Conservation (phyloP, 805 yeast species). For the Wickerhamia fluorescens region DNA sequence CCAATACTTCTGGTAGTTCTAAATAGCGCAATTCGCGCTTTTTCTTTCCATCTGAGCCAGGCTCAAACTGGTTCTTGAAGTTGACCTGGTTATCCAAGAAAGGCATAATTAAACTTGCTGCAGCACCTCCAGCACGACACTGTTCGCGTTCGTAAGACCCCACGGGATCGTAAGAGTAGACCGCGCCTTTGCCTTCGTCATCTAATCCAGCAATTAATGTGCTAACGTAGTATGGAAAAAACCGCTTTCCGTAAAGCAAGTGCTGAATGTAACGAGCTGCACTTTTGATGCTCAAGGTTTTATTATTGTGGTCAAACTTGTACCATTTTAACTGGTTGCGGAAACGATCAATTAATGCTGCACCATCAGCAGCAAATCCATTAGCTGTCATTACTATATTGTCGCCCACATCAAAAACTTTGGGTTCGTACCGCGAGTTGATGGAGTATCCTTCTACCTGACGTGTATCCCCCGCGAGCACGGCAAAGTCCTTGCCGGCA, state of each 20-base stretch:
- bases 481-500: slow-evolving; percentile 96
- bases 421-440: slow-evolving; percentile 88
- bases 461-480: slow-evolving; percentile 97
- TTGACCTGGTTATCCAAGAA: slow-evolving; percentile 96
- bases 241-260: slow-evolving; percentile 82
- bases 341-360: slow-evolving; percentile 72
- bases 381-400: slow-evolving; percentile 82
- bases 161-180: slow-evolving; percentile 94
- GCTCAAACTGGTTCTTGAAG: slow-evolving; percentile 82
- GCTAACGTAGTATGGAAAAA: slow-evolving; percentile 95
- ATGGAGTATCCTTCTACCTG: slow-evolving; percentile 90
- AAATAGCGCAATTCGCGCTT: slow-evolving; percentile 59
- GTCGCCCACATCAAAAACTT: slow-evolving; percentile 85
- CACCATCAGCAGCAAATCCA: slow-evolving; percentile 95
- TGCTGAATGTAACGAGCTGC: slow-evolving; percentile 92
- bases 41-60: slow-evolving; percentile 62
- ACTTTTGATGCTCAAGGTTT: slow-evolving; percentile 56
- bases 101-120: slow-evolving; percentile 93
- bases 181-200: slow-evolving; percentile 86
- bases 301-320: slow-evolving; percentile 75
- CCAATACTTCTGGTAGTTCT: slow-evolving; percentile 75
- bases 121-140: slow-evolving; percentile 97
- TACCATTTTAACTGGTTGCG: slow-evolving; percentile 77
- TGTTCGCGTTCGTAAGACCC: slow-evolving; percentile 97
- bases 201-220: slow-evolving; percentile 93